Base-by-base conservation (phyloP, 139 green algal genomes). In the Coccomyxa sp. region DNA sequence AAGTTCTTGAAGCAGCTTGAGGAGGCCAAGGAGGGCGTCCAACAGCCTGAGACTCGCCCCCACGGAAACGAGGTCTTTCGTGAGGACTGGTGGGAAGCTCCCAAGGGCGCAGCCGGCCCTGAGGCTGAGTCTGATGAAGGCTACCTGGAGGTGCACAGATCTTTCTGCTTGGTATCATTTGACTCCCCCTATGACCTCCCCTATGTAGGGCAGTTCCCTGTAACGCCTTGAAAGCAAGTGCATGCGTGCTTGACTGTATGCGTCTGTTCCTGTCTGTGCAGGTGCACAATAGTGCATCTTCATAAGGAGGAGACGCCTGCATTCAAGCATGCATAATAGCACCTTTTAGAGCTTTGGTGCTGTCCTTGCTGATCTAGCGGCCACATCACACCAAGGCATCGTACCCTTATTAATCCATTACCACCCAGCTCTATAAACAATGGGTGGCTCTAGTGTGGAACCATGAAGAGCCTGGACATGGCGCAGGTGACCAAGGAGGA, bases 31-130 rank as follows among this genome's bases (percentile, higher is more conserved):
- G 37, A 37, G 14, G 22, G 37, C 36, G 33, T 36, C 55, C 27
- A 29, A 54, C 1, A 9, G 0, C 8, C 68, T 24, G 10, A 31
- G 12, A 39, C 39, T 3, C 40, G 35, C 39, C n/a, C 50, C 24
- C 80, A 72, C 2, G 73, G 58, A 29, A 22, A 54, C 14, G 75
- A 88, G 35, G 84, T 88, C 24, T 37, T 82, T 39, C 68, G 77
- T 6, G 71, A 74, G 22, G 77, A 76, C n/a, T 88, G 82, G 76
- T 88, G 84, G 84, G 75, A 88, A 55, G 1, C 9, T 8, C 39
- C 71, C 41, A 24, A 16, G 64, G 64, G 35, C 33, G 36, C 16
- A 22, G 10, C 8, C 9, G 70, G 81, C 41, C 39, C n/a, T 75
- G 9, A 33, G 12, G 76, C 8, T 55, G 2, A 55, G 34, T 55